phyloP scores from a whole-genome alignment of 2,329 filamentous ascomycete genomes.

The Colletotrichum horii region DNA sequence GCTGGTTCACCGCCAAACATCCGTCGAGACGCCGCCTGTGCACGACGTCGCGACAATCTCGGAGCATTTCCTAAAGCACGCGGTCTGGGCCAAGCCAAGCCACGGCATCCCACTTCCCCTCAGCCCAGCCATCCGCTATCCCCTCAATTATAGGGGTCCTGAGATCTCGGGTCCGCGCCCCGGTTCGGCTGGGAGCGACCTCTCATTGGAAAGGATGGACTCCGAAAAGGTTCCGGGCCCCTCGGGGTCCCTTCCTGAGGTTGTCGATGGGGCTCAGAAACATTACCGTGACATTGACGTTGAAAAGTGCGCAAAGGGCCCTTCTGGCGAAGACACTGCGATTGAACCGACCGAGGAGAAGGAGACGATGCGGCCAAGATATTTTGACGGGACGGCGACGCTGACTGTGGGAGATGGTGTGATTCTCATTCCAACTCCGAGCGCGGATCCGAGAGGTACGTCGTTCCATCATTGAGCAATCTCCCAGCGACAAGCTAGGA shows the following conservation, averaged over 20 bases:
- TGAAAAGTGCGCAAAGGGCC: neutral
- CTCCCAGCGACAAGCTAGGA: neutral
- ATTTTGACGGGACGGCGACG: conserved; percentile 10
- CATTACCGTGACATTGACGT: neutral
- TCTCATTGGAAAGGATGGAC: neutral
- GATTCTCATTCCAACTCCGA: conserved; percentile 27
- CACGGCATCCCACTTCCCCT: neutral
- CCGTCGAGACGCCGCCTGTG: neutral
- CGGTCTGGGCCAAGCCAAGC: neutral
- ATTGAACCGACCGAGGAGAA: neutral
- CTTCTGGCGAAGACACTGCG: neutral
- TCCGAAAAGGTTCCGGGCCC: neutral
- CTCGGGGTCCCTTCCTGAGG: neutral
- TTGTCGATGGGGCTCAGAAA: neutral
- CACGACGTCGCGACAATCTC: neutral
- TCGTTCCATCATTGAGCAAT: neutral
- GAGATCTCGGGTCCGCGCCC: neutral
- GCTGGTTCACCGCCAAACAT: neutral
- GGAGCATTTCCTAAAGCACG: neutral
- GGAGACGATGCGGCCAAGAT: neutral
- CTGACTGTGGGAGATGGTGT: conserved; percentile 5
- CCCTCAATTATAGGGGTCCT: neutral
- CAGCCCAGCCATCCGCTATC: neutral
- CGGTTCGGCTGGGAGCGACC: neutral
- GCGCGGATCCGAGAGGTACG: conserved; percentile 25